Conservation (phyloP, 1,139 yeast genomes). For the Pneumocystis wakefieldiae region DNA sequence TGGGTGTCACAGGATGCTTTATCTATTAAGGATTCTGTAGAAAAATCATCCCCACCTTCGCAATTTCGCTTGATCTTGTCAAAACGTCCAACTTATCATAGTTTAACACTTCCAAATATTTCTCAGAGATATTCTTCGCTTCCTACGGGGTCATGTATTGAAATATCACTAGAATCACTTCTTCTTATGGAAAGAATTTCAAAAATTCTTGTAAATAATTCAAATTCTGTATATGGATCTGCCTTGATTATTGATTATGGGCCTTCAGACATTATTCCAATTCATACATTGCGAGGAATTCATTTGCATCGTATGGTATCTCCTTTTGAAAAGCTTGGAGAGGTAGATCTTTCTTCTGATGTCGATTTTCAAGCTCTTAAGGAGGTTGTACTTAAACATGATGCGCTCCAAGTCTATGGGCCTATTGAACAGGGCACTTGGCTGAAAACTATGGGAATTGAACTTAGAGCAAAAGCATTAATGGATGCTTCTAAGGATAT, state of each 20-base stretch:
- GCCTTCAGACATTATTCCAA: slow-evolving; percentile 44
- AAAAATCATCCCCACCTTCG: slow-evolving; percentile 23
- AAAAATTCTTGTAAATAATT: slow-evolving; percentile 22
- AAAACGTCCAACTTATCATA: slow-evolving; percentile 49
- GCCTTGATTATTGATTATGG: slow-evolving; percentile 73
- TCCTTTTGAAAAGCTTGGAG: slow-evolving; percentile 65
- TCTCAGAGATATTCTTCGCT: slow-evolving; percentile 40
- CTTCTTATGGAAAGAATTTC: slow-evolving; percentile 25
- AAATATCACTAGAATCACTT: slow-evolving; percentile 65
- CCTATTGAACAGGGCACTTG: slow-evolving; percentile 71
- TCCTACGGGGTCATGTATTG: slow-evolving; percentile 46
- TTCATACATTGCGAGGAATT: slow-evolving; percentile 59
- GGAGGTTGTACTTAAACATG: slow-evolving; percentile 23
- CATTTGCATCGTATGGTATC: slow-evolving; percentile 57
- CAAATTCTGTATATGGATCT: slow-evolving; percentile 44
- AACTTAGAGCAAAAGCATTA: slow-evolving; percentile 40
- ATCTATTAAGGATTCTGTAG: slow-evolving; percentile 9
- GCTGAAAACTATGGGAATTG: slow-evolving; percentile 64
- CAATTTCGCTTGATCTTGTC: slow-evolving; percentile 44
- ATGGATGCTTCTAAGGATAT: slow-evolving; percentile 22
- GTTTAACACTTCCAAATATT: slow-evolving; percentile 40
- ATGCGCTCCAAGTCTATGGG: slow-evolving; percentile 31
- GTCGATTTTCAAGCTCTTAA: slow-evolving; percentile 58
- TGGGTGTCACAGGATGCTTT: slow-evolving; percentile 19
- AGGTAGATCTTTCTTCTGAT: slow-evolving; percentile 68